phyloP scores from a whole-genome alignment of 257 asterid species.

The Fraxinus pennsylvanica region DNA sequence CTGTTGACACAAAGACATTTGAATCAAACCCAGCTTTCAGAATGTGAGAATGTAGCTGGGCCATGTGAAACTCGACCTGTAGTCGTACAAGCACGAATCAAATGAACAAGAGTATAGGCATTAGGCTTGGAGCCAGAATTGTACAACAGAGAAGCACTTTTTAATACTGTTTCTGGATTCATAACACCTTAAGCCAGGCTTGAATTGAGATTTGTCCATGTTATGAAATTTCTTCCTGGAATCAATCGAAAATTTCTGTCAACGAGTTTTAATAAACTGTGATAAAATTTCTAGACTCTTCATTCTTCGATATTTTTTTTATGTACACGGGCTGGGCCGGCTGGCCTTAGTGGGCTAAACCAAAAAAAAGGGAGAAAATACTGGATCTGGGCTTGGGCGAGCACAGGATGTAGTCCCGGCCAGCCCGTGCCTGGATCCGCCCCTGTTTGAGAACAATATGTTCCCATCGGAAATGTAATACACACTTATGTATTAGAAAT shows the following conservation, averaged over 20 bases:
- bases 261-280: constrained; percentile 11
- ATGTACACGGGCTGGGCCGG: too few species aligned
- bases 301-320: too few species aligned
- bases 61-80: constrained; percentile 45
- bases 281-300: too few species aligned
- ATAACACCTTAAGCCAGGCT: constrained; percentile 21
- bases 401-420: too few species aligned
- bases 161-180: constrained; percentile 26
- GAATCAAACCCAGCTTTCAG: constrained; percentile 50
- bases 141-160: constrained; percentile 34
- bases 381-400: too few species aligned
- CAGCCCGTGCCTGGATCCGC: too few species aligned
- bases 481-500: too few species aligned
- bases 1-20: constrained; percentile 47
- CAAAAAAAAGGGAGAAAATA: too few species aligned
- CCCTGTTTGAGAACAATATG: too few species aligned
- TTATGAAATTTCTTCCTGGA: constrained; percentile 19
- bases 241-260: constrained; percentile 13
- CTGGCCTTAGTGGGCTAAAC: too few species aligned
- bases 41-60: constrained; percentile 61
- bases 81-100: constrained; percentile 52
- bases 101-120: constrained; percentile 45
- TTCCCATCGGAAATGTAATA: too few species aligned
- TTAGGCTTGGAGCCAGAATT: constrained; percentile 44
- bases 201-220: constrained; percentile 16